phyloP scores from a whole-genome alignment of 2,329 filamentous ascomycete genomes.

The Simplicillium sp. region DNA sequence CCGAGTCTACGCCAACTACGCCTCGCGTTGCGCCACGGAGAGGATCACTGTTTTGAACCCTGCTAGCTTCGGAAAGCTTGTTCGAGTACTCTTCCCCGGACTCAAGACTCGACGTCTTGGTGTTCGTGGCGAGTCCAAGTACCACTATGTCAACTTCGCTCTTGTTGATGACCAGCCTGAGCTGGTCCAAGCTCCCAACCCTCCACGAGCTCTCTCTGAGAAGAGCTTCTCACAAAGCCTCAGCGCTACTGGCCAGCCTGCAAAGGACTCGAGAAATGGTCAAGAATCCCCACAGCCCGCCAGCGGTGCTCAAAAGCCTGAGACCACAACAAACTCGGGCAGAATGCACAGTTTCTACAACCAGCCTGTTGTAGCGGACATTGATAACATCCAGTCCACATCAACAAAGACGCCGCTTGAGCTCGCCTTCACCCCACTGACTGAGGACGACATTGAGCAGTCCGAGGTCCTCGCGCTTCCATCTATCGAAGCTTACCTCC shows the following conservation, averaged over 20 bases:
- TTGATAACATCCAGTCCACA: constrained; percentile 50
- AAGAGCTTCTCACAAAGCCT: constrained; percentile 37
- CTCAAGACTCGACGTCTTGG: constrained; percentile 87
- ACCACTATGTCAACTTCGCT: constrained; percentile 75
- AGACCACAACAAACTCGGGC: constrained; percentile 8
- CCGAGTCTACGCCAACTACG: constrained; percentile 91
- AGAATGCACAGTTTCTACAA: constrained; percentile 45
- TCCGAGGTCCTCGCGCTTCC: constrained; percentile 72
- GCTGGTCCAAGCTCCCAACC: constrained; percentile 31
- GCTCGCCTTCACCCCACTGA: constrained; percentile 51
- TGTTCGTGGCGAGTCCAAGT: constrained; percentile 94
- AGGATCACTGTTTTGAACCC: constrained; percentile 92
- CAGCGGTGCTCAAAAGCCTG: constrained; percentile 10
- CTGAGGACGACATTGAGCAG: constrained; percentile 41
- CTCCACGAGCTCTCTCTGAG: constrained; percentile 41
- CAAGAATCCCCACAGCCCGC: constrained; percentile 19
- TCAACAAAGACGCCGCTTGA: constrained; percentile 47
- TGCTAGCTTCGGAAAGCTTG: constrained; percentile 94
- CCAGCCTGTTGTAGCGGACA: constrained; percentile 42
- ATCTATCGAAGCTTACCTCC: constrained; percentile 74
- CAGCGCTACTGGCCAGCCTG: constrained; percentile 28
- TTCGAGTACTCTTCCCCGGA: constrained; percentile 90
- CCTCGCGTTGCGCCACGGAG: constrained; percentile 83
- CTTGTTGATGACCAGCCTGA: constrained; percentile 48
- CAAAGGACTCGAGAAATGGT: constrained; percentile 6